phyloP scores from a whole-genome alignment of 2,329 filamentous ascomycete genomes.

The Plectosphaerella sp. region DNA sequence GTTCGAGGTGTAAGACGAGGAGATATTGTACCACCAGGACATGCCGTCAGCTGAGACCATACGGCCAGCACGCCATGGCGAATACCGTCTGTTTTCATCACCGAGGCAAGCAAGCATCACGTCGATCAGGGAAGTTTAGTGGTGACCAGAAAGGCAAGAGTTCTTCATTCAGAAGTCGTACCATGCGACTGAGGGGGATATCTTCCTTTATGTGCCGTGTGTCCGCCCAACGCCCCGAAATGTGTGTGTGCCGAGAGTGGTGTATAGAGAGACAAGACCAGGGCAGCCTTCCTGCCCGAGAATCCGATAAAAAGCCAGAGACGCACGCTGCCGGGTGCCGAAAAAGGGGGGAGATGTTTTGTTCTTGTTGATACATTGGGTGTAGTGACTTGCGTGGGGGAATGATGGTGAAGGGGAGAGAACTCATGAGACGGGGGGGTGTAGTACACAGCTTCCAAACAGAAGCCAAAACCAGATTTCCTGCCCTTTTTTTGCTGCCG shows the following conservation, averaged over 20 bases:
- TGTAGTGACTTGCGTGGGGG: too few species aligned
- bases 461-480: too few species aligned
- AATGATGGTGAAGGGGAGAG: too few species aligned
- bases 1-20: constrained; percentile 49
- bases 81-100: background rate
- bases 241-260: background rate
- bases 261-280: background rate
- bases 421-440: too few species aligned
- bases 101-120: background rate
- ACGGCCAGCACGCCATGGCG: background rate
- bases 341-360: too few species aligned
- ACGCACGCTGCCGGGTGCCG: background rate
- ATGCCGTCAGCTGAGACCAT: too few species aligned
- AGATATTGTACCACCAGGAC: too few species aligned
- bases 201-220: background rate
- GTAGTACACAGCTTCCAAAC: too few species aligned
- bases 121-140: background rate
- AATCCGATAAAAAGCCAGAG: background rate
- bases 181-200: background rate
- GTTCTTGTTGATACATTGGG: too few species aligned
- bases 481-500: too few species aligned
- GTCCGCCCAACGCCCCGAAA: background rate
- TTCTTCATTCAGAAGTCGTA: background rate
- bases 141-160: background rate
- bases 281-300: too few species aligned